These are phyloP conservation scores for Rhizopogon vesiculosus DNA, from an alignment of 768 basidiomycete genomes.

Conservation along the genomic window DNA sequence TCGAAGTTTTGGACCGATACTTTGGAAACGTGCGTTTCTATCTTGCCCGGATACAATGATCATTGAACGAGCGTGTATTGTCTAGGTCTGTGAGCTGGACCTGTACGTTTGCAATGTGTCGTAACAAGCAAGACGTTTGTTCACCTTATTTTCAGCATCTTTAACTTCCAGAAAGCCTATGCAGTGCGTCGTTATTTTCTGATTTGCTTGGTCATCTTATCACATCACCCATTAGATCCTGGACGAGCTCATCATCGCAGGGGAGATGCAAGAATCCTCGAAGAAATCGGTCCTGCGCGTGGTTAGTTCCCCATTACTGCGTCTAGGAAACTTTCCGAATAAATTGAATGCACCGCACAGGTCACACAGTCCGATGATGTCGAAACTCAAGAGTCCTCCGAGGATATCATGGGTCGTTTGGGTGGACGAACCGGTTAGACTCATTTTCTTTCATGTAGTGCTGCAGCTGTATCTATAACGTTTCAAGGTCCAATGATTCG, in stretches of 20 bases:
- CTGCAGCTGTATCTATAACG: constrained; percentile 8
- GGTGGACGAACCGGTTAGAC: constrained; percentile 68
- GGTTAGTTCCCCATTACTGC: constrained; percentile 26
- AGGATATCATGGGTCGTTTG: constrained; percentile 75
- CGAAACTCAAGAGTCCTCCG: constrained; percentile 82
- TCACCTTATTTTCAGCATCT: constrained; percentile 54
- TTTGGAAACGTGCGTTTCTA: constrained; percentile 36
- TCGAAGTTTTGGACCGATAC: constrained; percentile 77
- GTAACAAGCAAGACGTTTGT: background rate
- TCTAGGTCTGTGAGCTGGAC: constrained; percentile 86
- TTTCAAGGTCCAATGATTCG: constrained; percentile 26
- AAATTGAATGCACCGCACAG: constrained; percentile 30
- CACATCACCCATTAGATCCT: constrained; percentile 49
- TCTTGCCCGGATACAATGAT: background rate
- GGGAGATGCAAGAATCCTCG: constrained; percentile 91
- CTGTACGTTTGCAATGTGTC: constrained; percentile 47
- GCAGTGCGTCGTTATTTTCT: constrained; percentile 43
- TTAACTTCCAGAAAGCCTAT: constrained; percentile 97
- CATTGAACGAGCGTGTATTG: background rate
- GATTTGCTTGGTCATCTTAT: constrained; percentile 7
- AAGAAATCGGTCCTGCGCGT: constrained; percentile 66
- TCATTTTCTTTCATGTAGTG: background rate
- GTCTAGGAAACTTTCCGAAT: background rate
- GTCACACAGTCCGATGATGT: constrained; percentile 82
- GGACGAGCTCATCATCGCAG: constrained; percentile 90